Conservation (phyloP, 179 eudicot species). For the Beta lomatogona region DNA sequence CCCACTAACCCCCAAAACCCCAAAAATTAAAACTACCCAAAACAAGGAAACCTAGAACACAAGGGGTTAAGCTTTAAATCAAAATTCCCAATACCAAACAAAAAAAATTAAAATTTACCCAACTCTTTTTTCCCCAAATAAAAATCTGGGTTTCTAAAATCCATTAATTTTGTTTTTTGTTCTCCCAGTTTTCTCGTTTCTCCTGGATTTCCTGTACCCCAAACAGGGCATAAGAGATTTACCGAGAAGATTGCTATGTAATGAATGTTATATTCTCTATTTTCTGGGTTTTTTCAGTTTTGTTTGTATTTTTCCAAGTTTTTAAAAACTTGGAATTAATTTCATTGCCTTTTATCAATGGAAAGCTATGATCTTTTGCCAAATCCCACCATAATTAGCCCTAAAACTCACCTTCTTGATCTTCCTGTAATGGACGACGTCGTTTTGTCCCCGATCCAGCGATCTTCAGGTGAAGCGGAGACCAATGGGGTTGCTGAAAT, state of each 20-base stretch:
- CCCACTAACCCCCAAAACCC: conserved; percentile 8
- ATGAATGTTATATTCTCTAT: conserved; percentile 2
- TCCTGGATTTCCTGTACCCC: not conserved
- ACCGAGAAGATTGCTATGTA: conserved; percentile 6
- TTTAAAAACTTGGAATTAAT: not conserved
- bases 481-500: conserved; percentile 31
- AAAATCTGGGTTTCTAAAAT: not conserved
- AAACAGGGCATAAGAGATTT: not conserved
- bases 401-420: conserved; percentile 39
- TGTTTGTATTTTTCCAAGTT: not conserved
- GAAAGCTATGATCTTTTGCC: conserved; percentile 39
- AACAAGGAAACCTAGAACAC: not conserved
- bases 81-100: not conserved
- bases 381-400: conserved; percentile 36
- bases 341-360: conserved; percentile 22
- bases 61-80: conserved; percentile 19
- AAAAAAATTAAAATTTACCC: not conserved
- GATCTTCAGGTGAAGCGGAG: conserved; percentile 23
- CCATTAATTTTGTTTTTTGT: not conserved
- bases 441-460: conserved; percentile 63
- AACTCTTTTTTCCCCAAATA: no score
- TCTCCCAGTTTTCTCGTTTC: not conserved
- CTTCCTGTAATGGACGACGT: conserved; percentile 45
- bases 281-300: not conserved
- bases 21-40: conserved; percentile 4